Percentiles rank a stretch among this genome's conserved stretches.
These are phyloP conservation scores for Inga oerstediana DNA, from an alignment of 306 rosid species.

Conservation along the genomic window DNA sequence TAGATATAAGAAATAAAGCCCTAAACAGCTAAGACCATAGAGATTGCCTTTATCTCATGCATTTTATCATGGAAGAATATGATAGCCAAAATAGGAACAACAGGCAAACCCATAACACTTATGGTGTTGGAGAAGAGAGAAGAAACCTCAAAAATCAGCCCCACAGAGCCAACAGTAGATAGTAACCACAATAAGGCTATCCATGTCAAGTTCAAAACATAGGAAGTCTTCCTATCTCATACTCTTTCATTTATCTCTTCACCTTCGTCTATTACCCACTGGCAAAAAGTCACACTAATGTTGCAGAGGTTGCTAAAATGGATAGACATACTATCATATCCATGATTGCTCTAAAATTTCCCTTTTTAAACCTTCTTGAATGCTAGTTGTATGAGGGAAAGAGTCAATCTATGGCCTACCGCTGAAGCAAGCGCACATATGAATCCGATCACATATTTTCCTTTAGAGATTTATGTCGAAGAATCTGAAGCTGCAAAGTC, in stretches of 20 bases:
- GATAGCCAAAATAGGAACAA: conserved; percentile 51
- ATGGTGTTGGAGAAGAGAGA: conserved; percentile 59
- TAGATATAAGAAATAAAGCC: conserved; percentile 55
- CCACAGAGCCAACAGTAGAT: conserved; percentile 37
- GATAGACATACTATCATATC: conserved; percentile 37
- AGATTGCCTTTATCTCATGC: conserved; percentile 48
- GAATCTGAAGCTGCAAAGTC: conserved; percentile 19
- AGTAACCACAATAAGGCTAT: conserved; percentile 43
- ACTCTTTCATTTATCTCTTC: conserved; percentile 43
- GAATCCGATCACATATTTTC: conserved; percentile 48
- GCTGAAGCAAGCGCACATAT: conserved; percentile 49
- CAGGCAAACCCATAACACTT: conserved; percentile 50
- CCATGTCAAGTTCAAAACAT: conserved; percentile 43
- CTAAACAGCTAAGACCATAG: conserved; percentile 58
- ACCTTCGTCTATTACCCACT: conserved; percentile 53
- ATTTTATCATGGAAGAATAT: conserved; percentile 54
- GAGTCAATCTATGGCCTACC: conserved; percentile 33
- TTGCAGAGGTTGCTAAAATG: conserved; percentile 27
- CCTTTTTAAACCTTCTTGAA: conserved; percentile 42
- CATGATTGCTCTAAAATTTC: conserved; percentile 43
- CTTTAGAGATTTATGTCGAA: neutral
- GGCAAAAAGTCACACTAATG: conserved; percentile 44
- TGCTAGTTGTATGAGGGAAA: conserved; percentile 45
- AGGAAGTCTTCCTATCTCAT: conserved; percentile 44
- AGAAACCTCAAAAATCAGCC: conserved; percentile 58